Conservation (phyloP, 257 asterid genomes). For the Mentha longifolia region DNA sequence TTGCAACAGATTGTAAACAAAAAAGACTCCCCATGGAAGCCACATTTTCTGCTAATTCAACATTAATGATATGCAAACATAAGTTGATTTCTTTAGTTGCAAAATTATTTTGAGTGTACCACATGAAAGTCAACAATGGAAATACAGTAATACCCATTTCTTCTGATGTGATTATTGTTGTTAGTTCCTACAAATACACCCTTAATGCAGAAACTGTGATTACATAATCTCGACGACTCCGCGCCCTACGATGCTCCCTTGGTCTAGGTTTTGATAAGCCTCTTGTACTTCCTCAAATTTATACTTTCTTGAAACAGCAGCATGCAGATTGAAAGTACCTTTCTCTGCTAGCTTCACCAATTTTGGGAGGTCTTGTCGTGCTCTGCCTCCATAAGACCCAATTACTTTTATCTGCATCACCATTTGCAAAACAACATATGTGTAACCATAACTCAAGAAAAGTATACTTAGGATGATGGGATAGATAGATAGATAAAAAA, state of each 20-base stretch:
- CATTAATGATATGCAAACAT: background rate
- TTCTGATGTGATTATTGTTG: background rate
- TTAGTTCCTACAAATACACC: background rate
- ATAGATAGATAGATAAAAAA: too few relatives aligned
- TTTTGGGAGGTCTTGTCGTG: conserved; percentile 95
- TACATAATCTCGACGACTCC: conserved; percentile 88
- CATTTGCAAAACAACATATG: background rate
- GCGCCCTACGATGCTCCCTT: conserved; percentile 79
- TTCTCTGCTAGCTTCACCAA: conserved; percentile 83
- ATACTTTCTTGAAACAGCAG: conserved; percentile 87
- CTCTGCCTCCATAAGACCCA: conserved; percentile 95
- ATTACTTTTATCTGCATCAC: conserved; percentile 81
- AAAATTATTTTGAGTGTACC: background rate
- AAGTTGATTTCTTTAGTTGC: background rate
- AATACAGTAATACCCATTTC: background rate
- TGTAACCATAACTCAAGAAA: background rate
- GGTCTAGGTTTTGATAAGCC: conserved; percentile 79
- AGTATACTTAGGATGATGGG: too few relatives aligned
- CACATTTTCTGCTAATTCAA: too few relatives aligned
- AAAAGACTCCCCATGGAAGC: too few relatives aligned
- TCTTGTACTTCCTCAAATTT: conserved; percentile 71
- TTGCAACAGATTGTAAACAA: too few relatives aligned
- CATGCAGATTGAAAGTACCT: conserved; percentile 76
- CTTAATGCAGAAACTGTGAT: conserved; percentile 3
- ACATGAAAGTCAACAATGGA: background rate